Base-by-base conservation (phyloP, 2,329 filamentous ascomycete species). In the Colletotrichum scovillei region DNA sequence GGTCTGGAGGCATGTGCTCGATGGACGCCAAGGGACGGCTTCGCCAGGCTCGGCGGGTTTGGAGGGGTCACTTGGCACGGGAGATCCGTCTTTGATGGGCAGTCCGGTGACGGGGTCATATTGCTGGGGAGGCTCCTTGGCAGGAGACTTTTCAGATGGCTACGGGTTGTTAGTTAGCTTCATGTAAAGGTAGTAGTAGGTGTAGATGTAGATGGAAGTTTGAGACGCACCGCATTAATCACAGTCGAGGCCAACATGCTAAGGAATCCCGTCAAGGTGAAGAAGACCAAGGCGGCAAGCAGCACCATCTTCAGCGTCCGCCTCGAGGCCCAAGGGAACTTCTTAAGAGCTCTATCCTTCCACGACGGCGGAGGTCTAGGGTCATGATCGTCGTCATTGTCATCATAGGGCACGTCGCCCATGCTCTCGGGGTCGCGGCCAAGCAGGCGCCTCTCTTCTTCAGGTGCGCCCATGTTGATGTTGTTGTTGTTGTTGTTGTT, bases 391-490 rank as follows among this genome's bases (percentile, higher is more conserved):
- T 63, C 57, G 32, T 72, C 78, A 5, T 67, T n/a, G 4, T 63
- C 57, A 35, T 68, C 78, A 57, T 76, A 76, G 5, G 77, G 78
- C 24, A 78, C 76, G 9, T 76, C 80, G 49, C 84, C 82, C 83
- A 88, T 88, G 72, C 85, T 88, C 82, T 89, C 81, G 7, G 86
- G 86, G 5, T 81, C 81, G 56, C 80, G 77, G 35, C 80, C 78
- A 67, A 89, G 80, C 4, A 89, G 79, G 69, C 82, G 80, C 59
- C 84, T 82, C 24, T 81, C 79, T 76, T 89, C 87, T 52, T 84
- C 81, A 2, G 80, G 76, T 12, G 78, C 75, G 6, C 84, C 86
- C 86, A 88, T 88, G 30, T 69, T 42, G 38, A 42, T 42, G 38
- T 42, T 42, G 38, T 42, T 42, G 38, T 5, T 42, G 14, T 42